Evolutionary conservation across 768 basidiomycete species (phyloP).

Genomic region (Boletus tomentosulus): DNA sequence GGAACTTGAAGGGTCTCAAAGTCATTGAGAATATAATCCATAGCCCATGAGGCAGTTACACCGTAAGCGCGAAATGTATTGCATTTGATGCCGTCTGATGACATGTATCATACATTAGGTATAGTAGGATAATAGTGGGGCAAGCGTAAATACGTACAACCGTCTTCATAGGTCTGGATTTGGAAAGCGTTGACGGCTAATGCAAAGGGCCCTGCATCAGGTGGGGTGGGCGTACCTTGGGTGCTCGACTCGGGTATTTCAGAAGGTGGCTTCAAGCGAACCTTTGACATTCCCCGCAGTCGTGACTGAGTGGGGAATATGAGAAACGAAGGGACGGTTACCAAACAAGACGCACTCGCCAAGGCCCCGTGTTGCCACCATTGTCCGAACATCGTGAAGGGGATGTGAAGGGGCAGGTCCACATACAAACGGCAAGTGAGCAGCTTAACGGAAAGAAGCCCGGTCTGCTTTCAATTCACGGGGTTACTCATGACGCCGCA

Average conservation of each 20-base stretch:
- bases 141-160: constrained; percentile 26
- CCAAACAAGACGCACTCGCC: neutral
- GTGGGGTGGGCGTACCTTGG: constrained; percentile 6
- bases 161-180: constrained; percentile 12
- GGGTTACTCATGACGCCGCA: constrained; percentile 1
- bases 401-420: constrained; percentile 10
- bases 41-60: constrained; percentile 17
- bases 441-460: constrained; percentile 7
- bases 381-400: neutral
- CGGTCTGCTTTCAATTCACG: neutral
- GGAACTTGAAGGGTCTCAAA: constrained; percentile 12
- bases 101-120: constrained; percentile 11
- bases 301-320: constrained; percentile 4
- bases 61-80: constrained; percentile 3
- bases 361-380: constrained; percentile 1
- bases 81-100: constrained; percentile 14
- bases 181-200: constrained; percentile 14
- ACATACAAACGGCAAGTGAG: constrained; percentile 1
- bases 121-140: constrained; percentile 18
- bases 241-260: neutral
- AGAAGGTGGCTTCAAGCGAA: neutral
- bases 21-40: constrained; percentile 8
- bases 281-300: constrained; percentile 5
- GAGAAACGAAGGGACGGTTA: neutral
- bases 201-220: constrained; percentile 4